Evolutionary conservation across 2,329 filamentous ascomycete genomes (phyloP).

Genomic region (Anthostomella pinea): DNA sequence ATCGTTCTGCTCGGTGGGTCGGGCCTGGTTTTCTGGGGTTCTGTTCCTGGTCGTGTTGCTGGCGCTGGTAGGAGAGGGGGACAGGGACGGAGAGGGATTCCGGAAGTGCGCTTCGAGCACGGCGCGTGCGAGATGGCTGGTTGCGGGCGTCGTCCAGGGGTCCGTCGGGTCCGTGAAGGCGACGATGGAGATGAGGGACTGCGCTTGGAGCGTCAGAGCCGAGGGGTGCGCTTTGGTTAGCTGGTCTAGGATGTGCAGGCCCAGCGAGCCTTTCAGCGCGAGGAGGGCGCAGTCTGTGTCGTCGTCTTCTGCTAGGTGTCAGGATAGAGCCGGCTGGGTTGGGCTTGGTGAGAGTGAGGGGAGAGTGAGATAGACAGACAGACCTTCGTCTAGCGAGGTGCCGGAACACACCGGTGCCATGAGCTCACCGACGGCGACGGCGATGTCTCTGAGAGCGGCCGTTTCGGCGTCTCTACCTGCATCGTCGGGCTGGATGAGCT

Average conservation of each 20-base stretch:
- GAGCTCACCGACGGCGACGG: slow-evolving; percentile 32
- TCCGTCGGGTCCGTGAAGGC: slow-evolving; percentile 27
- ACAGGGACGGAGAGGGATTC: not conserved
- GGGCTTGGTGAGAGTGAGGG: not conserved
- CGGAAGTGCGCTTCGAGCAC: slow-evolving; percentile 18
- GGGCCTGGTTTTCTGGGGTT: not conserved
- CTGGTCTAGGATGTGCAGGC: slow-evolving; percentile 23
- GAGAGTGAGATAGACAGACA: not conserved
- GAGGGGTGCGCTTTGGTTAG: slow-evolving; percentile 19
- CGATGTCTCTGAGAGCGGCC: slow-evolving; percentile 15
- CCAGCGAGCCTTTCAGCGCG: slow-evolving; percentile 20
- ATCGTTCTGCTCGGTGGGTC: slow-evolving; percentile 7
- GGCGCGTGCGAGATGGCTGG: slow-evolving; percentile 9
- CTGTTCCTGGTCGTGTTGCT: slow-evolving; percentile 1
- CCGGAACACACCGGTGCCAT: slow-evolving; percentile 22
- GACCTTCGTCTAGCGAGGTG: slow-evolving; percentile 22
- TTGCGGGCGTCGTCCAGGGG: slow-evolving; percentile 22
- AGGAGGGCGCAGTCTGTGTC: slow-evolving; percentile 22
- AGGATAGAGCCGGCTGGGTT: slow-evolving; percentile 1
- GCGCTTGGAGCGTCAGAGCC: slow-evolving; percentile 10
- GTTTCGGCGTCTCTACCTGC: slow-evolving; percentile 27
- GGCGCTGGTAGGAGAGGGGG: not conserved
- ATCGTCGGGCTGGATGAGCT: slow-evolving; percentile 23
- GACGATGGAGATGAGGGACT: slow-evolving; percentile 30
- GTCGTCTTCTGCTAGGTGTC: slow-evolving; percentile 11